phyloP scores from a whole-genome alignment of 2,329 filamentous ascomycete species.

The Cylindrodendrum hubeiense region DNA sequence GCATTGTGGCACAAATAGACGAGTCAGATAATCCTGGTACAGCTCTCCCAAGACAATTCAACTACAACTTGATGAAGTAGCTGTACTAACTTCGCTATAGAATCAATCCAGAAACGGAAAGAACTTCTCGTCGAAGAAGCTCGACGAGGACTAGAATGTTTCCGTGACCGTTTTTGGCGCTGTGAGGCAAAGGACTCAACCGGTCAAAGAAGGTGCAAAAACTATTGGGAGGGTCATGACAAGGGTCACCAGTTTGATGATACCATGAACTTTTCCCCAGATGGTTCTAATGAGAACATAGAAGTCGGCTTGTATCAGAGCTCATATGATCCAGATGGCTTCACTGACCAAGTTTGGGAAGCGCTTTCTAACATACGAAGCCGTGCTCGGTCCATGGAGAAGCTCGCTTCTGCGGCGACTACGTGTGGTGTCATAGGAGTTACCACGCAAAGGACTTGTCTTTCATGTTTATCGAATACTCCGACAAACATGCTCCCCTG shows the following conservation, averaged over 20 bases:
- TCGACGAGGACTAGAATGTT: constrained; percentile 1
- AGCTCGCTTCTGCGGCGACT: no score
- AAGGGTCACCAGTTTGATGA: constrained; percentile 28
- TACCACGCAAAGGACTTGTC: constrained; percentile 27
- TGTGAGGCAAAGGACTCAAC: constrained; percentile 18
- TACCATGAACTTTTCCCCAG: no score
- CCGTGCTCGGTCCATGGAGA: neutral
- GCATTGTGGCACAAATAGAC: no score
- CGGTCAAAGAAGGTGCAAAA: neutral
- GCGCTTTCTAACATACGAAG: neutral
- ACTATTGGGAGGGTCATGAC: neutral
- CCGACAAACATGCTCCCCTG: constrained; percentile 32
- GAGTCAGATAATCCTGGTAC: no score
- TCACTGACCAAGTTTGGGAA: neutral
- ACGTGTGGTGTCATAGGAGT: no score
- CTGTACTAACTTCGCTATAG: no score
- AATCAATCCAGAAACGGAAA: neutral
- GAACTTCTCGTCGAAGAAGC: constrained; percentile 6
- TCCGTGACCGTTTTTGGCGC: constrained; percentile 27
- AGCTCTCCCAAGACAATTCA: no score
- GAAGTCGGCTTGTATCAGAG: constrained; percentile 1
- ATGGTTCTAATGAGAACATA: neutral
- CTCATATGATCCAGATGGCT: constrained; percentile 12
- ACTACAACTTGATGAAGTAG: no score
- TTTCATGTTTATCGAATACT: constrained; percentile 9